These are phyloP conservation scores for Eucommia ulmoides DNA, from an alignment of 257 asterid species.

Conservation along the genomic window DNA sequence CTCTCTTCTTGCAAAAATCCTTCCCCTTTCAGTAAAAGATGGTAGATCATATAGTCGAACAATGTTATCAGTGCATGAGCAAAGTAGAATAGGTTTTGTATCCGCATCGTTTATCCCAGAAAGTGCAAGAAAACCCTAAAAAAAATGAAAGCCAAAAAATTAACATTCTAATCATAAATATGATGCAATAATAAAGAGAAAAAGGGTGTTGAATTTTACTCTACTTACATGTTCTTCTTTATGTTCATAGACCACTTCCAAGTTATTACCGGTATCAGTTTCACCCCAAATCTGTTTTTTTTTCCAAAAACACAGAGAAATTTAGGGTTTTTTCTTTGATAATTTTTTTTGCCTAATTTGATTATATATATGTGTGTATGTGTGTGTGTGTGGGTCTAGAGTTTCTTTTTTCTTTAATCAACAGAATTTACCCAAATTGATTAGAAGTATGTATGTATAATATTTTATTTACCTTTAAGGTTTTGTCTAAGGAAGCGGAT, in stretches of 20 bases:
- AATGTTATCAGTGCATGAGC: constrained; percentile 72
- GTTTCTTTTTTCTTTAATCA: too few relatives aligned
- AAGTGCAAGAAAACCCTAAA: constrained; percentile 82
- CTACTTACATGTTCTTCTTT: constrained; percentile 65
- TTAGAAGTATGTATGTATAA: background rate
- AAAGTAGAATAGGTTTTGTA: constrained; percentile 77
- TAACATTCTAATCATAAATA: too few relatives aligned
- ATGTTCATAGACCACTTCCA: constrained; percentile 88
- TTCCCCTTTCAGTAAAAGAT: constrained; percentile 16
- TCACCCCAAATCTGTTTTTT: constrained; percentile 70
- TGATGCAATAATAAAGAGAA: too few relatives aligned
- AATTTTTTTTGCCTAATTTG: too few relatives aligned
- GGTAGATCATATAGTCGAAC: constrained; percentile 82
- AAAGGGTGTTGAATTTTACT: too few relatives aligned
- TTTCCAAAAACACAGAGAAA: background rate
- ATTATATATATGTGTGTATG: too few relatives aligned
- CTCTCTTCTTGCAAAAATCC: background rate
- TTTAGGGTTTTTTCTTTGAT: too few relatives aligned
- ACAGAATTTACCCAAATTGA: constrained; percentile 3
- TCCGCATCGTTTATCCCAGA: constrained; percentile 95
- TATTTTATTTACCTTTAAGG: constrained; percentile 47
- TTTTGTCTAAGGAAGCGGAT: constrained; percentile 86
- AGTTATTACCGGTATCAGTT: constrained; percentile 57
- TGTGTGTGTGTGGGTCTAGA: too few relatives aligned
- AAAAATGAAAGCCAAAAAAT: too few relatives aligned